phyloP scores from a whole-genome alignment of 108 stramenopile species.

The Cylindrotheca closterium region DNA sequence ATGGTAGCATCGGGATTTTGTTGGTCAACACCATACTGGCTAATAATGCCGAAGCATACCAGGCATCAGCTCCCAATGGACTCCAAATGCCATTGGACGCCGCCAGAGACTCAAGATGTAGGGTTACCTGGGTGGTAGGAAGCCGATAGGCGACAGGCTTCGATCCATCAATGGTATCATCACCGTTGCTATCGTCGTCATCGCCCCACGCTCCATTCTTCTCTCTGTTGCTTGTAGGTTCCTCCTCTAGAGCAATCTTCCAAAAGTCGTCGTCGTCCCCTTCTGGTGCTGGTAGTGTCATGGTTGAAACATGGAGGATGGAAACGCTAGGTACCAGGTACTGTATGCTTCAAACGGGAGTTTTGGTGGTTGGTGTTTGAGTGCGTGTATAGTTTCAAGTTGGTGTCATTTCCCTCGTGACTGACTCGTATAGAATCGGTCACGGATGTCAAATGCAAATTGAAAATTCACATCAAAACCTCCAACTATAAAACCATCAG shows the following conservation, averaged over 20 bases:
- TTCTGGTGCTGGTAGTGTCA: too few relatives aligned
- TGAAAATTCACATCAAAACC: too few relatives aligned
- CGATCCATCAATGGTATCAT: not conserved
- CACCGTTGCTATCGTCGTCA: too few relatives aligned
- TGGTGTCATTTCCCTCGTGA: too few relatives aligned
- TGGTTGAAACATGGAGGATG: too few relatives aligned
- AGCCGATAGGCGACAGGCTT: not conserved
- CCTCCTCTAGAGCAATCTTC: not conserved
- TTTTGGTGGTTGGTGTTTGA: too few relatives aligned
- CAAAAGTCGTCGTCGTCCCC: not conserved
- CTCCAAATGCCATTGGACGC: slow-evolving; percentile 40
- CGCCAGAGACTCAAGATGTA: slow-evolving; percentile 28
- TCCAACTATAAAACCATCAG: too few relatives aligned
- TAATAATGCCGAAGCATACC: slow-evolving; percentile 50
- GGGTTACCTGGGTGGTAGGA: slow-evolving; percentile 3
- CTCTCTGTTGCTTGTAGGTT: not conserved
- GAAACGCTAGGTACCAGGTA: too few relatives aligned
- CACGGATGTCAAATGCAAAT: too few relatives aligned
- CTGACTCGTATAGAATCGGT: too few relatives aligned
- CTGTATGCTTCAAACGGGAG: too few relatives aligned
- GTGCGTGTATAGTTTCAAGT: too few relatives aligned
- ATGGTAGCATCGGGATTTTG: not conserved
- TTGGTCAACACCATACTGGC: slow-evolving; percentile 10
- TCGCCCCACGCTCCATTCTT: not conserved
- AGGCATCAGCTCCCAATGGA: slow-evolving; percentile 50